Evolutionary conservation across 768 basidiomycete genomes (phyloP), one percentile per base, ranked within the genome.

Genomic region (Piloderma croceum): DNA sequence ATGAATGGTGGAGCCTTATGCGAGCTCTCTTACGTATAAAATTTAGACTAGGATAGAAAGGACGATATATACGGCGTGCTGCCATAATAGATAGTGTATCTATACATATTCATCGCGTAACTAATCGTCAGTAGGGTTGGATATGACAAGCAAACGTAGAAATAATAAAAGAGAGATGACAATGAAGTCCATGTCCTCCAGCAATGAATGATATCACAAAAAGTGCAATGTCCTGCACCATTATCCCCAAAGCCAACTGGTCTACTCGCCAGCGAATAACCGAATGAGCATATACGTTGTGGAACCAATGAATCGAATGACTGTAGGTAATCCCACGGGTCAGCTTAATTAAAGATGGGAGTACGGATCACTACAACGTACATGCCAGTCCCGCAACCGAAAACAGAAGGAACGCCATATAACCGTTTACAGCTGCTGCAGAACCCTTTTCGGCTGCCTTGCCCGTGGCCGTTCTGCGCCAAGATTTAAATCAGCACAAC

Each of bases 381-480:
- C 91, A 70, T 10, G 91, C 90, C 29, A 96, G 76, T 10, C 87
- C 81, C 5, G 85, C 87, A 33, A 94, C 90, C 1, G 88, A 89
- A 63, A 82, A 92, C 41, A 97, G 61, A 44, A 96, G 68, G 58
- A 92, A 90, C 12, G 82, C 76, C 83, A 94, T 86, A 57, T 94
- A 94, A 2, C 88, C 89, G 41, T 78, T 80, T 3, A 91, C 86
- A 21, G 79, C 71, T 1, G 59, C 59, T 20, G 67, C 66, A 2
- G 76, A 75, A 15, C 72, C 65, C 6, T 57, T 57, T 34, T 59
- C 64, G 22, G 71, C 60, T 2, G 81, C 73, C 22, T 64, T 78
- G 18, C 66, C 69, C 9, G 74, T 77, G 44, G 77, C 65, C 18
- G 73, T 60, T 38, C 70, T 66, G 52, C 9, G 45, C 45, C 42